Base-by-base conservation (phyloP, 2,329 filamentous ascomycete genomes). In the Cladosporium velox region DNA sequence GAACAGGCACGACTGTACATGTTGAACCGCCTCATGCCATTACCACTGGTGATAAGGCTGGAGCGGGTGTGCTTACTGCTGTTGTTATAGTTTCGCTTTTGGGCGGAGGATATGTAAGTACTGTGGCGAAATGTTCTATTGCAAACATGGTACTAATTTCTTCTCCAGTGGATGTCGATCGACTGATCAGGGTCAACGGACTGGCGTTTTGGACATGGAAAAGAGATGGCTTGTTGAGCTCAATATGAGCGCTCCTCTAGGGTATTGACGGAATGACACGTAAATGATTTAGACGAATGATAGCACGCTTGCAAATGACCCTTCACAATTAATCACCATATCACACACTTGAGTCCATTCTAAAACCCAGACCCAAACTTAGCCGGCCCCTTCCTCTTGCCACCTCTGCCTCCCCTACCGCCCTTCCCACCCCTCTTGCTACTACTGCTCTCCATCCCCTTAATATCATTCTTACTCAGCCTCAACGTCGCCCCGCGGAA, bases 401-500 rank as follows among this genome's bases (percentile, higher is more conserved):
- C 55, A 18, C 63, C 55, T 6, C 63, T 41, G 0, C 63, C 35
- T 14, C 63, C 57, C 4, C 57, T 41, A 14, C 63, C 63, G 30
- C 55, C 55, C 63, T 44, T 59, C 12, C 63, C 63, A 28, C 63
- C 34, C 34, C 57, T 41, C 52, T 51, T 41, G 24, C 44, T 49
- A 1, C 55, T 57, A 65, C 55, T 52, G 7, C 55, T 21, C 72
- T 90, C 86, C 68, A 95, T 92, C 65, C 85, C 85, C 71, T 81
- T 83, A 8, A 97, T 85, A 78, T 98, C 94, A 72, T 85, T 85
- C 75, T 90, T 88, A 74, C 89, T 96, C 72, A 98, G 79, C 69
- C 84, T 90, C 80, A 98, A 78, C 74, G 91, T 91, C 0, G 93
- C 93, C 3, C 91, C 90, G 69, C 84, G 87, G 76, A 97, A 90